Evolutionary conservation across 345 rosid species (phyloP).

Genomic region (Pelargonium nanum): DNA sequence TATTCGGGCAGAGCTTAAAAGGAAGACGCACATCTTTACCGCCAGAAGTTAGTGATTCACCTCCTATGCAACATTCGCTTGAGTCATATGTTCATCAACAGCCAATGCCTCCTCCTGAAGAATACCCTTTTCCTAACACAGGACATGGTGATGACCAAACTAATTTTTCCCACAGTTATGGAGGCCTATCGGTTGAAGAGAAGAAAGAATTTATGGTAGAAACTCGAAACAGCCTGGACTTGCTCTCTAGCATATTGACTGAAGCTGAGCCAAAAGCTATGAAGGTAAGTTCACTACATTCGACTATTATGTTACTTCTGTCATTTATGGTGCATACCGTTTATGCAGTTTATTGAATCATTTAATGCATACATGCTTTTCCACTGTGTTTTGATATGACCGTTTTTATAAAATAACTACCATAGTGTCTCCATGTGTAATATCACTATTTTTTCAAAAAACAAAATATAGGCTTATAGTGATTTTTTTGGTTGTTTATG

Average conservation of each 20-base stretch:
- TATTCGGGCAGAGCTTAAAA: slow-evolving; percentile 37
- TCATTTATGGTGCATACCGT: not conserved
- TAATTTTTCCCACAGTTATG: slow-evolving; percentile 23
- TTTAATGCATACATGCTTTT: not conserved
- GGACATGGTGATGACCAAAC: slow-evolving; percentile 20
- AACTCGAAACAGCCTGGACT: slow-evolving; percentile 60
- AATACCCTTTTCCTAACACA: slow-evolving; percentile 37
- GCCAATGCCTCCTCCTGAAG: slow-evolving; percentile 44
- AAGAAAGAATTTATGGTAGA: slow-evolving; percentile 53
- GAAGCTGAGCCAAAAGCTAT: slow-evolving; percentile 42
- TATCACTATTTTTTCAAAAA: too few relatives aligned
- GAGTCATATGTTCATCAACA: slow-evolving; percentile 47
- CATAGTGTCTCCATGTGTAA: too few relatives aligned
- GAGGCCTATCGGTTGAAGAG: slow-evolving; percentile 36
- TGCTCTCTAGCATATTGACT: slow-evolving; percentile 66
- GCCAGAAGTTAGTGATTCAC: slow-evolving; percentile 22
- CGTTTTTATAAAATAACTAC: too few relatives aligned
- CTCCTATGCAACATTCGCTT: slow-evolving; percentile 23
- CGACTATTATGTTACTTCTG: not conserved
- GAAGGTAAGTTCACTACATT: slow-evolving; percentile 29
- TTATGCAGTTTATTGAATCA: not conserved
- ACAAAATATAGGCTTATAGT: too few relatives aligned
- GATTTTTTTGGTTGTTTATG: too few relatives aligned
- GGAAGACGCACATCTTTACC: slow-evolving; percentile 22
- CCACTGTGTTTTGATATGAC: too few relatives aligned